phyloP scores from a whole-genome alignment of 2,329 filamentous ascomycete species.

The Hypoxylon sp. region DNA sequence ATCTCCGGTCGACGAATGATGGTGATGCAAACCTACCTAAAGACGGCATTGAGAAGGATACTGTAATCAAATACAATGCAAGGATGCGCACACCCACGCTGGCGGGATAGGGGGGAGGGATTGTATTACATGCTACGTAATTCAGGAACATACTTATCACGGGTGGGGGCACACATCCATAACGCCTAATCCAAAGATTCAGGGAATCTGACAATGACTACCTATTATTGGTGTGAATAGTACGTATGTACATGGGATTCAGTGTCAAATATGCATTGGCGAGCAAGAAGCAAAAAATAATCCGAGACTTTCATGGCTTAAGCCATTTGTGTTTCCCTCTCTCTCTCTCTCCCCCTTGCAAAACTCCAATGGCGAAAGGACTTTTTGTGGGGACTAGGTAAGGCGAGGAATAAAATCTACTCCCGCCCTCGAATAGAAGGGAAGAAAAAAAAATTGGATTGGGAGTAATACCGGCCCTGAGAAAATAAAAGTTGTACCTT shows the following conservation, averaged over 20 bases:
- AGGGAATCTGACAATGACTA: constrained; percentile 3
- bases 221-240: constrained; percentile 19
- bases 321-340: constrained; percentile 17
- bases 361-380: constrained; percentile 28
- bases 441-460: not conserved
- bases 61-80: constrained; percentile 4
- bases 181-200: not conserved
- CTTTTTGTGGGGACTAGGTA: constrained; percentile 25
- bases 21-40: not conserved
- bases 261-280: constrained; percentile 15
- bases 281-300: constrained; percentile 1
- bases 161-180: not conserved
- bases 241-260: constrained; percentile 23
- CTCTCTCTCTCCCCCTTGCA: constrained; percentile 13
- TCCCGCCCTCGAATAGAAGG: constrained; percentile 4
- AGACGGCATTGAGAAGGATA: not conserved
- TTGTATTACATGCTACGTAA: not conserved
- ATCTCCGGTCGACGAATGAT: constrained; percentile 4
- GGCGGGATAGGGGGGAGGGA: constrained; percentile 10
- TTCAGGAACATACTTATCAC: not conserved
- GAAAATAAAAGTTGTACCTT: constrained; percentile 6
- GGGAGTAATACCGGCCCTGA: constrained; percentile 16
- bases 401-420: constrained; percentile 30
- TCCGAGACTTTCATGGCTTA: constrained; percentile 9
- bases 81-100: constrained; percentile 5